phyloP scores from a whole-genome alignment of 208 protist genomes.

The Trypanosoma lewisi region DNA sequence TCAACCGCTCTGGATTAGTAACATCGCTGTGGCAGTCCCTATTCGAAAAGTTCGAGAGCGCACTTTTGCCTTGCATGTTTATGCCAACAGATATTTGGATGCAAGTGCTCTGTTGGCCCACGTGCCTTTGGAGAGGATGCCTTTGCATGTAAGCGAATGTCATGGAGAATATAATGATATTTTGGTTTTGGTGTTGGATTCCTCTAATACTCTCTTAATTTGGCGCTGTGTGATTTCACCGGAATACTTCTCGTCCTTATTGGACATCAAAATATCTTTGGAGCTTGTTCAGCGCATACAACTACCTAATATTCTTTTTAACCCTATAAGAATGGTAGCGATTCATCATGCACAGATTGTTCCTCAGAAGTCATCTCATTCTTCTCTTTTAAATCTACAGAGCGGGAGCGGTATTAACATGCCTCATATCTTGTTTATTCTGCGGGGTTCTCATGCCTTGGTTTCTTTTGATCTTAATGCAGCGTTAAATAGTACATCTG shows the following conservation, averaged over 20 bases:
- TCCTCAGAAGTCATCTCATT: background rate
- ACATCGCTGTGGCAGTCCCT: slow-evolving; percentile 41
- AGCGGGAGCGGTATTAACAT: background rate
- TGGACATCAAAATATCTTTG: slow-evolving; percentile 10
- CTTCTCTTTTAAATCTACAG: background rate
- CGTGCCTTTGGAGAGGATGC: slow-evolving; percentile 32
- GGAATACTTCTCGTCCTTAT: background rate
- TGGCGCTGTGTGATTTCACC: slow-evolving; percentile 37
- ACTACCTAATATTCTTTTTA: slow-evolving; percentile 6
- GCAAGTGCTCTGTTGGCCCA: slow-evolving; percentile 15
- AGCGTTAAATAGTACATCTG: background rate
- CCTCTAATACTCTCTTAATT: slow-evolving; percentile 31
- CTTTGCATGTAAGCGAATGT: slow-evolving; percentile 32
- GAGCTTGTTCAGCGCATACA: slow-evolving; percentile 14
- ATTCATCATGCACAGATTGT: slow-evolving; percentile 19
- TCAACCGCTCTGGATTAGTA: slow-evolving; percentile 58
- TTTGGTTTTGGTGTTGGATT: slow-evolving; percentile 40
- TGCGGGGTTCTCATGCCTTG: slow-evolving; percentile 21
- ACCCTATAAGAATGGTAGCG: slow-evolving; percentile 9
- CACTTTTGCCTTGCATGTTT: slow-evolving; percentile 37
- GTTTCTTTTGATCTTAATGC: slow-evolving; percentile 8
- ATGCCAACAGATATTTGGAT: slow-evolving; percentile 29
- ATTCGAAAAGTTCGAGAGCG: slow-evolving; percentile 19
- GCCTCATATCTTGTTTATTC: slow-evolving; percentile 18
- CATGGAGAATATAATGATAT: slow-evolving; percentile 35